phyloP scores from a whole-genome alignment of 2,329 filamentous ascomycete genomes.

The Didymella arachidicola region DNA sequence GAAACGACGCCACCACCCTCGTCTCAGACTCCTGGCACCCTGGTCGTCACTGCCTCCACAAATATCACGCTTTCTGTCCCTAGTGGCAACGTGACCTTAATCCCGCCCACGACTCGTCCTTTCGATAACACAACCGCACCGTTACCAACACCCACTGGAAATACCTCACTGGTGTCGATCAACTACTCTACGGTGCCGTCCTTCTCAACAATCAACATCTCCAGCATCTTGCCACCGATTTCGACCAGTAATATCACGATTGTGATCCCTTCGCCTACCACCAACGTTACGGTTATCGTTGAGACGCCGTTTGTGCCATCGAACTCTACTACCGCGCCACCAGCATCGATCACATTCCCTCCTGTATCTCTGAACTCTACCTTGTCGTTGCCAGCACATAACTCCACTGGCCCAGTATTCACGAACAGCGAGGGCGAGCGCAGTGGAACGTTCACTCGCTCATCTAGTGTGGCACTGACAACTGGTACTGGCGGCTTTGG shows the following conservation, averaged over 20 bases:
- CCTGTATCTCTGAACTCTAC: constrained; percentile 10
- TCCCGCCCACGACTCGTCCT: constrained; percentile 15
- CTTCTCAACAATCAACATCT: constrained; percentile 11
- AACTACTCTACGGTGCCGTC: constrained; percentile 11
- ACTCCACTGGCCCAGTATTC: background rate
- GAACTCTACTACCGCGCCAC: constrained; percentile 22
- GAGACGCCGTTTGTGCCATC: constrained; percentile 22
- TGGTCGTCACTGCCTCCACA: constrained; percentile 5
- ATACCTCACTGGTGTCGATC: constrained; percentile 8
- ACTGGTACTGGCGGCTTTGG: background rate
- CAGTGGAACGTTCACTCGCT: background rate
- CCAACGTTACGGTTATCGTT: constrained; percentile 18
- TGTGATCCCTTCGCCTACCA: constrained; percentile 9
- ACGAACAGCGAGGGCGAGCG: background rate
- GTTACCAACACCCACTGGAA: constrained; percentile 13
- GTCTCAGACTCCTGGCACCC: constrained; percentile 13
- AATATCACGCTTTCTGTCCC: constrained; percentile 20
- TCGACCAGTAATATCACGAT: constrained; percentile 15
- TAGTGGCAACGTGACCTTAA: constrained; percentile 12
- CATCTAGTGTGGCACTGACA: constrained; percentile 1
- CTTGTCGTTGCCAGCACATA: background rate
- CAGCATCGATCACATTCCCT: constrained; percentile 5
- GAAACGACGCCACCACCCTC: background rate
- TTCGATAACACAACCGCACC: constrained; percentile 14
- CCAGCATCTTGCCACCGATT: constrained; percentile 6